phyloP scores from a whole-genome alignment of 352 stramenopile species.

The Pythium aquatile region DNA sequence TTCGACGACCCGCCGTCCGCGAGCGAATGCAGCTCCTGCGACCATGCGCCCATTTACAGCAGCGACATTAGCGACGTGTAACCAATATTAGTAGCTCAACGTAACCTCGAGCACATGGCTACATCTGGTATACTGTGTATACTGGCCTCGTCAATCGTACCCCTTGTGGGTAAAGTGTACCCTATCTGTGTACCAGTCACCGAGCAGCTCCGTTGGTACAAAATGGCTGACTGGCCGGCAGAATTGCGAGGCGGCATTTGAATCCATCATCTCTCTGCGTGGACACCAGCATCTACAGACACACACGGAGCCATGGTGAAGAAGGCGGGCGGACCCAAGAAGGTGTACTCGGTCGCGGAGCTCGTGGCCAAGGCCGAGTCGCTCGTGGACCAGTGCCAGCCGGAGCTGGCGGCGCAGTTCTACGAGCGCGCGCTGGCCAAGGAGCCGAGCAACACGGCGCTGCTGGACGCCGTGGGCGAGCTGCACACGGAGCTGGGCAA shows the following conservation, averaged over 20 bases:
- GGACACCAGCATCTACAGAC: not conserved
- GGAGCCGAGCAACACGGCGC: slow-evolving; percentile 62
- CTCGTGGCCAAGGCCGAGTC: slow-evolving; percentile 81
- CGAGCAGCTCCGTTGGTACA: not conserved
- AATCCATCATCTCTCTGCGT: slow-evolving; percentile 5
- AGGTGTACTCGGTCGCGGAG: slow-evolving; percentile 59
- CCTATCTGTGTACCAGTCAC: slow-evolving; percentile 14
- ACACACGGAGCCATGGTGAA: slow-evolving; percentile 31
- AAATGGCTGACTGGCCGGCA: slow-evolving; percentile 14
- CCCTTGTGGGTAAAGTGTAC: not conserved
- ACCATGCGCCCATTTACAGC: slow-evolving; percentile 6
- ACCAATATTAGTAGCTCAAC: not conserved
- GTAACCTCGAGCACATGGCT: slow-evolving; percentile 3
- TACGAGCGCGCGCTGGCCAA: slow-evolving; percentile 75
- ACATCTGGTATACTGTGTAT: slow-evolving; percentile 15
- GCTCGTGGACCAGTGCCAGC: slow-evolving; percentile 84
- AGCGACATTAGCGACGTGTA: slow-evolving; percentile 11
- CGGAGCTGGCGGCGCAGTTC: slow-evolving; percentile 81
- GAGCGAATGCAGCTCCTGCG: slow-evolving; percentile 4
- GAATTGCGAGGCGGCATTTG: not conserved
- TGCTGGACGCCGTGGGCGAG: slow-evolving; percentile 81
- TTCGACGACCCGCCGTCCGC: slow-evolving; percentile 20
- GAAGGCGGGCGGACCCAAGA: slow-evolving; percentile 24
- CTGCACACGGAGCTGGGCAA: slow-evolving; percentile 82
- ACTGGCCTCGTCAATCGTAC: not conserved